Percentiles rank a stretch among this genome's conserved stretches.
Conservation (phyloP, 225 moss, liverwort and hornwort species). For the Bryum argenteum region DNA sequence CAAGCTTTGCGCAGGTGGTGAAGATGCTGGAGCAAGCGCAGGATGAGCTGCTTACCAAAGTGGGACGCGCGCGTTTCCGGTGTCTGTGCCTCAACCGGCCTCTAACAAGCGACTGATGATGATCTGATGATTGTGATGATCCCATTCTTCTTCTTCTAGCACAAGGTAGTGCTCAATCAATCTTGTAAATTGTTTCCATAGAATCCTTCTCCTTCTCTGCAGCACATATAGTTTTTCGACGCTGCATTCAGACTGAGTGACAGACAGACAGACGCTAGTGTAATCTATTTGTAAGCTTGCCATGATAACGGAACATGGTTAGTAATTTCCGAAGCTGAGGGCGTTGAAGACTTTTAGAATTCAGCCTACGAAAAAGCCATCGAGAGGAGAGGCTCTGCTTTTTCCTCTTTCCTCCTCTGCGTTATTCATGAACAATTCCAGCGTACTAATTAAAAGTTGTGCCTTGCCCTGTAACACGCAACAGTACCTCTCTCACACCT, state of each 20-base stretch:
- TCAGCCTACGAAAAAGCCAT: too few relatives aligned
- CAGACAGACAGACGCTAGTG: conserved; percentile 27
- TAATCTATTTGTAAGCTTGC: conserved; percentile 38
- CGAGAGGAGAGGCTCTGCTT: not conserved
- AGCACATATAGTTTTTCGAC: conserved; percentile 37
- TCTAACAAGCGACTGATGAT: conserved; percentile 81
- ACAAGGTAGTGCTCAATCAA: conserved; percentile 43
- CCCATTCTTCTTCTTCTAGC: conserved; percentile 29
- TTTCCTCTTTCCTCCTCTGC: conserved; percentile 33
- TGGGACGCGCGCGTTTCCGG: conserved; percentile 95
- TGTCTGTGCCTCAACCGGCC: conserved; percentile 94
- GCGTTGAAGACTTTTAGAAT: conserved; percentile 24
- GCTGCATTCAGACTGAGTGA: conserved; percentile 13
- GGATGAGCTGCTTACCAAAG: conserved; percentile 82
- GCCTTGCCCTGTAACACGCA: conserved; percentile 30
- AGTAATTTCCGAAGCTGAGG: conserved; percentile 25
- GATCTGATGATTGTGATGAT: not conserved
- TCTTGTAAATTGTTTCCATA: conserved; percentile 79
- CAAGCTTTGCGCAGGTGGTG: conserved; percentile 86
- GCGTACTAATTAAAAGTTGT: conserved; percentile 29
- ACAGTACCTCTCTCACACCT: not conserved
- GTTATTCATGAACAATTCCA: conserved; percentile 45
- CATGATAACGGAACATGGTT: conserved; percentile 29
- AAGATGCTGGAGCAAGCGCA: conserved; percentile 95
- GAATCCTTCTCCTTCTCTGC: conserved; percentile 42